Evolutionary conservation across 176 grass and related monocot genomes (phyloP).

Genomic region (Triticum timopheevii): DNA sequence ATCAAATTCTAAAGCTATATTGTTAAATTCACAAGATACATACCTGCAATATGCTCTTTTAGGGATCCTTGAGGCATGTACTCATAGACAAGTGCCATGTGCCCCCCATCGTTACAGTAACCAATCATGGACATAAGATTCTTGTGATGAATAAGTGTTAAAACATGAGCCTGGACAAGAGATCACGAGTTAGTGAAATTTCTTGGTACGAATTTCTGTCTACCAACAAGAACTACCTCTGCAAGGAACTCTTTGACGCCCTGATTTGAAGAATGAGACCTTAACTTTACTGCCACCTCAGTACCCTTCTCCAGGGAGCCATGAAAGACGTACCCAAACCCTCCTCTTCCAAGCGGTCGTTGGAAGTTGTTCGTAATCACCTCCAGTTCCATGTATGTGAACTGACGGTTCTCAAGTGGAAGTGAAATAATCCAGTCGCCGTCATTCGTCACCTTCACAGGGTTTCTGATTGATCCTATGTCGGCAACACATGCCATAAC

Average conservation of each 20-base stretch:
- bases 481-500: neutral
- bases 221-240: constrained; percentile 42
- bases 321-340: no score
- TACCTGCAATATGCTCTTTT: constrained; percentile 34
- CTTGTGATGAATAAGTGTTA: constrained; percentile 67
- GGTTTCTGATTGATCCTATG: neutral
- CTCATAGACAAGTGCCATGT: no score
- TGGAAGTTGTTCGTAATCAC: constrained; percentile 41
- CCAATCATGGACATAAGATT: neutral
- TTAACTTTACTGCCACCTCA: constrained; percentile 18
- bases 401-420: constrained; percentile 46
- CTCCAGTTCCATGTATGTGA: constrained; percentile 47
- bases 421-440: neutral
- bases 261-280: constrained; percentile 43
- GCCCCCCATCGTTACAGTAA: no score
- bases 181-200: neutral
- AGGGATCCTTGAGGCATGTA: neutral
- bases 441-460: neutral
- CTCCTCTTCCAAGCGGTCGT: no score
- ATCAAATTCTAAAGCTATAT: neutral
- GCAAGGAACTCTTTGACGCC: constrained; percentile 49
- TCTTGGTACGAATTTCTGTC: neutral
- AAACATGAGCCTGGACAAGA: constrained; percentile 47
- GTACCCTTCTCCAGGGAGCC: no score
- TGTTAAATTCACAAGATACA: neutral